These are phyloP conservation scores for Nothophytophthora sp. DNA, from an alignment of 352 stramenopile genomes.

Conservation along the genomic window DNA sequence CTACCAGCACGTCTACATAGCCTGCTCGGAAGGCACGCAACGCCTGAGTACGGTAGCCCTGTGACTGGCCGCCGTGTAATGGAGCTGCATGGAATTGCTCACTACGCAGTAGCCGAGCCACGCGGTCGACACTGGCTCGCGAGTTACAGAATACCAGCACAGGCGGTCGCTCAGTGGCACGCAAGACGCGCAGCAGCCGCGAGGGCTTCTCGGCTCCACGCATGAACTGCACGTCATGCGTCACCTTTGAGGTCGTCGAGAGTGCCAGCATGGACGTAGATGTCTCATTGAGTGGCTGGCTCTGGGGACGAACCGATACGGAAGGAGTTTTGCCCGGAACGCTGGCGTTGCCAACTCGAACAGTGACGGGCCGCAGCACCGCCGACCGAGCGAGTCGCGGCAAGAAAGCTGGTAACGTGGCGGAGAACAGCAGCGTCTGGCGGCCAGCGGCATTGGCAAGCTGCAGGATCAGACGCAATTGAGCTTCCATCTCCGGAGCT, in stretches of 20 bases:
- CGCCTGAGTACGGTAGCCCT: constrained; percentile 56
- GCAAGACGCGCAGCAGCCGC: constrained; percentile 54
- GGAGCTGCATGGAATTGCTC: constrained; percentile 96
- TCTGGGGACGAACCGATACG: neutral
- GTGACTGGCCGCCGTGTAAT: constrained; percentile 92
- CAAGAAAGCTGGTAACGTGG: constrained; percentile 92
- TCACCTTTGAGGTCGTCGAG: constrained; percentile 48
- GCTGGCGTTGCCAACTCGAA: constrained; percentile 79
- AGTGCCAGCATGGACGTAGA: constrained; percentile 12
- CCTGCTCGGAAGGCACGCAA: constrained; percentile 48
- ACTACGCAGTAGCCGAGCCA: constrained; percentile 92
- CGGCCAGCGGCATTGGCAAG: constrained; percentile 55
- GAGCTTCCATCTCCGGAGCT: constrained; percentile 77
- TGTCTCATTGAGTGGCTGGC: neutral
- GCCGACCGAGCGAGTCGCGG: constrained; percentile 92
- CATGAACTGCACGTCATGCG: constrained; percentile 89
- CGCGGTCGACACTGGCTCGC: constrained; percentile 93
- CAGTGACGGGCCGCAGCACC: constrained; percentile 91
- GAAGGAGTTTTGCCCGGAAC: constrained; percentile 6
- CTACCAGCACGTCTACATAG: constrained; percentile 84
- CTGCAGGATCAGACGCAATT: constrained; percentile 94
- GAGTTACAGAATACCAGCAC: constrained; percentile 98
- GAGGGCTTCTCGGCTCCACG: constrained; percentile 44
- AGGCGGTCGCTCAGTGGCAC: constrained; percentile 83
- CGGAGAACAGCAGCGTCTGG: constrained; percentile 94